Conservation (phyloP, 2,329 filamentous ascomycete genomes). For the Aspergillus quadrilineatus region DNA sequence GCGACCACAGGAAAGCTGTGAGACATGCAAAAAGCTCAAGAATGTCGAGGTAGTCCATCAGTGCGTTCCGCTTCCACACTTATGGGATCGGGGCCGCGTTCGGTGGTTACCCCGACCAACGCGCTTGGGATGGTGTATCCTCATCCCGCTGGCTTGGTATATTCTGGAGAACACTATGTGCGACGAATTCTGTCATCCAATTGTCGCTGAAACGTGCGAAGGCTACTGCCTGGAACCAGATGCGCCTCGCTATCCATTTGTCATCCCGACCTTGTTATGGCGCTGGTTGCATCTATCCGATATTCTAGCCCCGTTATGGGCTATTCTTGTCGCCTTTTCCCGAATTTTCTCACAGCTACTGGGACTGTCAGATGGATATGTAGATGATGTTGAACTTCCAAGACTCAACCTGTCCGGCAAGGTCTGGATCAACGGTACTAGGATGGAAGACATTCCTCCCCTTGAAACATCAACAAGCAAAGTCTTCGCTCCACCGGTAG, state of each 20-base stretch:
- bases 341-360: constrained; percentile 36
- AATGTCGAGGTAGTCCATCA: constrained; percentile 25
- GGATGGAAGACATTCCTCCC: constrained; percentile 21
- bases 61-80: constrained; percentile 35
- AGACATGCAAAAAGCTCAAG: constrained; percentile 27
- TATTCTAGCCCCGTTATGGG: constrained; percentile 31
- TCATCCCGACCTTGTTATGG: constrained; percentile 56
- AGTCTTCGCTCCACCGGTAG: constrained; percentile 15
- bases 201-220: constrained; percentile 48
- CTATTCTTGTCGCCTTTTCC: constrained; percentile 31
- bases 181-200: constrained; percentile 53
- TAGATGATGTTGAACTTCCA: constrained; percentile 33
- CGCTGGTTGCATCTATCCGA: constrained; percentile 44
- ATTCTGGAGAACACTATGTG: constrained; percentile 50
- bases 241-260: constrained; percentile 56
- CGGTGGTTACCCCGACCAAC: constrained; percentile 36
- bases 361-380: constrained; percentile 45
- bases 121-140: constrained; percentile 38
- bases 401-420: constrained; percentile 30
- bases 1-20: constrained; percentile 20
- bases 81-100: constrained; percentile 34
- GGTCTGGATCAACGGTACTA: constrained; percentile 31
- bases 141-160: constrained; percentile 50
- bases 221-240: constrained; percentile 53
- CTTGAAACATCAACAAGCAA: constrained; percentile 13